A percentile compares a stretch with the other conserved stretches of the same genome.
These are phyloP conservation scores for Myochromella boudieri DNA, from an alignment of 768 basidiomycete genomes.

Conservation along the genomic window DNA sequence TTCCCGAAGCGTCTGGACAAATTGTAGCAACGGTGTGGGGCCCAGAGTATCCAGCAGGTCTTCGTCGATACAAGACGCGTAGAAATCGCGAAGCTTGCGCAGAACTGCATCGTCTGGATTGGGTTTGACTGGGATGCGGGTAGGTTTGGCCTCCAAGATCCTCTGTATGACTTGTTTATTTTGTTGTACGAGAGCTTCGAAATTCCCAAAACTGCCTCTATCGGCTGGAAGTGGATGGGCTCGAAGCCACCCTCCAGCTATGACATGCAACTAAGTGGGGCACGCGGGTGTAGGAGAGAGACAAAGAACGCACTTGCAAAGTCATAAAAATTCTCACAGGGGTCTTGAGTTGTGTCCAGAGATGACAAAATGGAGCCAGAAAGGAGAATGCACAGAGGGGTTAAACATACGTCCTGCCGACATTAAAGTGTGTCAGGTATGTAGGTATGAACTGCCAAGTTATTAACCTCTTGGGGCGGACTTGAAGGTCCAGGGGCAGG, in stretches of 20 bases:
- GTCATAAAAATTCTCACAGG: slow-evolving; percentile 94
- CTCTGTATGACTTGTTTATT: slow-evolving; percentile 78
- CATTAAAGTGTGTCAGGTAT: no score
- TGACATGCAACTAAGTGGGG: not conserved
- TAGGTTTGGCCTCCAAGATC: slow-evolving; percentile 57
- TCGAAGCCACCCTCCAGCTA: slow-evolving; percentile 88
- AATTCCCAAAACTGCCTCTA: slow-evolving; percentile 70
- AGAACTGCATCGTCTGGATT: slow-evolving; percentile 51
- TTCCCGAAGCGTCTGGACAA: slow-evolving; percentile 60
- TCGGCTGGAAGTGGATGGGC: slow-evolving; percentile 85
- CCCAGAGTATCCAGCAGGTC: slow-evolving; percentile 74
- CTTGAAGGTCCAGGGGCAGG: slow-evolving; percentile 53
- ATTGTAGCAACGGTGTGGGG: slow-evolving; percentile 61
- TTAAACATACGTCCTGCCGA: slow-evolving; percentile 65
- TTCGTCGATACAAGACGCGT: slow-evolving; percentile 82
- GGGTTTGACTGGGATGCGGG: slow-evolving; percentile 28
- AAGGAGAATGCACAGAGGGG: slow-evolving; percentile 76
- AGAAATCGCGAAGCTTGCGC: slow-evolving; percentile 69
- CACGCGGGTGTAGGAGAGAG: slow-evolving; percentile 4
- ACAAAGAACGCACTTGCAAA: slow-evolving; percentile 73
- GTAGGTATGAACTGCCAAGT: no score
- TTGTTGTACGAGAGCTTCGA: slow-evolving; percentile 67
- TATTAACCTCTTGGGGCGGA: slow-evolving; percentile 50
- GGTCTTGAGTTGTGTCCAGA: slow-evolving; percentile 81
- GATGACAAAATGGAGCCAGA: slow-evolving; percentile 81